Conservation (phyloP, 345 rosid species). For the Litchi chinensis region DNA sequence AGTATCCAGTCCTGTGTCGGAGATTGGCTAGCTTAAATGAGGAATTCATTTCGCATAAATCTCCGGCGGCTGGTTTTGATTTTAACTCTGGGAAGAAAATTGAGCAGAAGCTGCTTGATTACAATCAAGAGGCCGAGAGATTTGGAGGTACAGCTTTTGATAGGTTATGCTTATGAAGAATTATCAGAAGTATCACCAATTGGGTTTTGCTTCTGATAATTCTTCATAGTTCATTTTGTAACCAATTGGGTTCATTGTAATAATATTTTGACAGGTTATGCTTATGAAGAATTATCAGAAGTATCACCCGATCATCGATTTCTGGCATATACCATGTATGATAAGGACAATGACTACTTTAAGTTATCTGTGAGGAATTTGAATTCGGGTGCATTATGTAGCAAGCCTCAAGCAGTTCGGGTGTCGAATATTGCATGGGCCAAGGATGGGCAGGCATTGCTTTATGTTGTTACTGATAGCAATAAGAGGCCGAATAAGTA, state of each 20-base stretch:
- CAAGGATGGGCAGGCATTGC: conserved; percentile 78
- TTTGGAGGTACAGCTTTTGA: conserved; percentile 84
- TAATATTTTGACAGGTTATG: conserved; percentile 61
- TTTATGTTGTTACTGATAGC: conserved; percentile 87
- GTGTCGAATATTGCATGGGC: conserved; percentile 94
- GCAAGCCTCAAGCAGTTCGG: conserved; percentile 83
- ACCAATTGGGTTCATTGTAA: background rate
- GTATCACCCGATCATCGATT: conserved; percentile 88
- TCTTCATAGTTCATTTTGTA: background rate
- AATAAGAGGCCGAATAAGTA: conserved; percentile 84
- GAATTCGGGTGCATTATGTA: conserved; percentile 87
- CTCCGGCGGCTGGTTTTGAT: conserved; percentile 84
- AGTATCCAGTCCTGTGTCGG: conserved; percentile 78
- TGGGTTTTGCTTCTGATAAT: too few species aligned
- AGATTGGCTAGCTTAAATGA: conserved; percentile 77
- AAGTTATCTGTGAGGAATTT: conserved; percentile 78
- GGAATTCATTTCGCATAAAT: conserved; percentile 75
- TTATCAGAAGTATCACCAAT: too few species aligned
- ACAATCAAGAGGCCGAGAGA: conserved; percentile 92
- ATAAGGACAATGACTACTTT: conserved; percentile 87
- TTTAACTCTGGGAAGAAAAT: conserved; percentile 81
- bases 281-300: conserved; percentile 92
- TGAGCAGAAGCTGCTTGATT: conserved; percentile 94
- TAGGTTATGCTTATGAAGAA: too few species aligned
- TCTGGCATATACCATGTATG: conserved; percentile 98